Conservation (phyloP, 192 early-diverging fungal species). For the Dispira simplex region DNA sequence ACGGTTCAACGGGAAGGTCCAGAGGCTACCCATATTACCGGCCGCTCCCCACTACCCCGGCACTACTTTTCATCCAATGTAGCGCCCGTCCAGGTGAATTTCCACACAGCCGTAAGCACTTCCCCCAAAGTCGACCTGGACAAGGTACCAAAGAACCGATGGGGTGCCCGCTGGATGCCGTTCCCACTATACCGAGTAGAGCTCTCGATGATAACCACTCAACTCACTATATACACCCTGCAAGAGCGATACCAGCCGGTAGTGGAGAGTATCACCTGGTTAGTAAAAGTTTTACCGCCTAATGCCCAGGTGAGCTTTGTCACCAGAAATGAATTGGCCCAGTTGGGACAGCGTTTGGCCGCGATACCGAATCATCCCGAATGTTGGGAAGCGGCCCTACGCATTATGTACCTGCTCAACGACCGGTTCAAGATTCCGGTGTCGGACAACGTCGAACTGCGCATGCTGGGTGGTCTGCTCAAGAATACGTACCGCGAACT, state of each 20-base stretch:
- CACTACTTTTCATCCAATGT: no score
- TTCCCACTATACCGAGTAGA: background rate
- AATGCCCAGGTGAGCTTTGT: background rate
- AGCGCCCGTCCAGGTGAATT: no score
- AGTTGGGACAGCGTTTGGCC: background rate
- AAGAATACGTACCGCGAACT: background rate
- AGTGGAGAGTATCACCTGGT: background rate
- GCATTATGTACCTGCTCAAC: background rate
- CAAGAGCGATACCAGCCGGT: background rate
- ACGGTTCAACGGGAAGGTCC: background rate
- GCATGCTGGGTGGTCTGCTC: background rate
- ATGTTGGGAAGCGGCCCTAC: constrained; percentile 6
- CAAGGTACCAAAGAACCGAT: background rate
- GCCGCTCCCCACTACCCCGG: no score
- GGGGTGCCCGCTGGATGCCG: background rate
- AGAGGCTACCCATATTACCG: no score
- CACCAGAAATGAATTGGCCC: background rate
- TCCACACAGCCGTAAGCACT: no score
- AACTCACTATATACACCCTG: background rate
- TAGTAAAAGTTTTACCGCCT: background rate
- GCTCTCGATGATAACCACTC: background rate
- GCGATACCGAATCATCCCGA: background rate
- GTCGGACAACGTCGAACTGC: background rate
- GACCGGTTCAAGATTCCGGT: background rate
- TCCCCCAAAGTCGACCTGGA: no score